Base-by-base conservation (phyloP, 176 grass and related monocot genomes). In the Tillandsia leiboldiana region DNA sequence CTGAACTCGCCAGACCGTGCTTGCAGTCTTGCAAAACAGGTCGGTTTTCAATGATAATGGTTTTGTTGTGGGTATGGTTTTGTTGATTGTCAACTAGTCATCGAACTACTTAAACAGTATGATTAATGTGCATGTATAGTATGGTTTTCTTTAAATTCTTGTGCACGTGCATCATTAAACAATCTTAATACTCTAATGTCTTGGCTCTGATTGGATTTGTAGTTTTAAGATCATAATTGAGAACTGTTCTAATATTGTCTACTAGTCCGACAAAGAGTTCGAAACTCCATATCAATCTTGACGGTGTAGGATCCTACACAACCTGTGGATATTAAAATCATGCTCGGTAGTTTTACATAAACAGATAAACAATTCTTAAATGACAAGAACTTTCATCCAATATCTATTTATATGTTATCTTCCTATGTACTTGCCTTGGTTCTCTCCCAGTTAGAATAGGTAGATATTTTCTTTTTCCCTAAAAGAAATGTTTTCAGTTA, bases 11-110 rank as follows among this genome's bases (percentile, higher is more conserved):
- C 71, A 3, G 71, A 73, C 2, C 54, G 71, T 73, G 71, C 71
- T 48, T 73, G 71, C 56, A 73, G 29, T 73, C 71, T 73, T 73
- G 71, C 71, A 23, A 73, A 73, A 73, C 56, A 73, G 71, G 71
- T 73, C 63, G 0, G 54, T 59, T 59, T 59, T 59, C n/a, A 59
- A 59, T 59, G 54, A 58, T 58, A 58, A 6, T n/a, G 6, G 13
- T 18, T 59, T 20, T 59, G 20, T 17, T 59, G 15, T 8, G 15
- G 54, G 54, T 59, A 59, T 59, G 20, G 20, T 59, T 8, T 59
- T 59, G 0, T 42, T 42, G 33, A 7, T 42, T 42, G 33, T 42
- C 33, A 42, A 42, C 33, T 42, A 42, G 33, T 42, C 33, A 42
- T 42, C 7, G 33, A 42, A 42, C 4, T 42, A 42, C 33, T 42